phyloP scores from a whole-genome alignment of 1,284 basidiomycete genomes.

The Sphagnurus paluster region DNA sequence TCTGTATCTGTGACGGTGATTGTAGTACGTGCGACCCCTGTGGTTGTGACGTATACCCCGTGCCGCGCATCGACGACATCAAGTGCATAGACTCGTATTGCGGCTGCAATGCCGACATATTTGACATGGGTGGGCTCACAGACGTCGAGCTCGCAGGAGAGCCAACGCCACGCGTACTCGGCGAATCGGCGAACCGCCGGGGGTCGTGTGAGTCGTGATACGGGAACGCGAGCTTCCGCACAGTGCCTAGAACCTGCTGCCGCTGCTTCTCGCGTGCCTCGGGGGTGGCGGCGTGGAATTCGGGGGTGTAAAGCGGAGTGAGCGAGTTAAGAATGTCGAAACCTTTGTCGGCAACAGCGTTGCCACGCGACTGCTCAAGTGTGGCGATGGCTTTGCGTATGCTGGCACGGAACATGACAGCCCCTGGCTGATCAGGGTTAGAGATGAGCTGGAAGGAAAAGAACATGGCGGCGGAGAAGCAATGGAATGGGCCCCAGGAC shows the following conservation, averaged over 20 bases:
- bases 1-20: slow-evolving; percentile 33
- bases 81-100: slow-evolving; percentile 33
- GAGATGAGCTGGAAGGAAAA: slow-evolving; percentile 82
- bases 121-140: slow-evolving; percentile 44
- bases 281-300: slow-evolving; percentile 46
- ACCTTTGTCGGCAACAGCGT: slow-evolving; percentile 71
- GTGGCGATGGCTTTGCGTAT: slow-evolving; percentile 67
- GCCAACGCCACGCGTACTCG: slow-evolving; percentile 25
- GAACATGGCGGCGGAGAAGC: slow-evolving; percentile 83
- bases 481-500: slow-evolving; percentile 80
- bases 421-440: slow-evolving; percentile 74
- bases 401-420: slow-evolving; percentile 67
- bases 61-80: slow-evolving; percentile 33
- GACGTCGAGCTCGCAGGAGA: slow-evolving; percentile 29
- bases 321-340: slow-evolving; percentile 66
- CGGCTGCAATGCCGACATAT: slow-evolving; percentile 34
- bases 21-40: slow-evolving; percentile 27
- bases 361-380: slow-evolving; percentile 60
- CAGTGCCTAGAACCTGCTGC: slow-evolving; percentile 57
- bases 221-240: slow-evolving; percentile 75
- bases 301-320: slow-evolving; percentile 65
- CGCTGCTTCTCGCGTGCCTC: slow-evolving; percentile 62
- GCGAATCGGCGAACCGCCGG: slow-evolving; percentile 48
- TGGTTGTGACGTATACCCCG: slow-evolving; percentile 23
- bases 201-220: slow-evolving; percentile 69